phyloP scores from a whole-genome alignment of 148 eudicot genomes.

The Camellia japonica region DNA sequence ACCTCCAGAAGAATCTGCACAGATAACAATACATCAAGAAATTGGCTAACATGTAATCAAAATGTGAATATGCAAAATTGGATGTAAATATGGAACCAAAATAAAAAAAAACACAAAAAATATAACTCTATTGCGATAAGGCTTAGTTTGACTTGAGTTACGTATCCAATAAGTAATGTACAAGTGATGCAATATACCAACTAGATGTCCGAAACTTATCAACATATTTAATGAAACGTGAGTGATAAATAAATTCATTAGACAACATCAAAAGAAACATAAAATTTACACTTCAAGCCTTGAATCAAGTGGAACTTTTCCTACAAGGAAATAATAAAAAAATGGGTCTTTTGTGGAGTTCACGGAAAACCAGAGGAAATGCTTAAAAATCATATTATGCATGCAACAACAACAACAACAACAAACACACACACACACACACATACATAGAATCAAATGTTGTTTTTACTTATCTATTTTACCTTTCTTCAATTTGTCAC shows the following conservation, averaged over 20 bases:
- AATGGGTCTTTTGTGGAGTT: neutral
- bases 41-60: neutral
- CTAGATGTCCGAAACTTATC: neutral
- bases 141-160: neutral
- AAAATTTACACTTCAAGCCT: too few species aligned
- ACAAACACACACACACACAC: too few species aligned
- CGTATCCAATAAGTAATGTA: neutral
- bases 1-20: slow-evolving; percentile 78
- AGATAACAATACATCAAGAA: slow-evolving; percentile 3
- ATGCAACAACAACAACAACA: too few species aligned
- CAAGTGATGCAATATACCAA: neutral
- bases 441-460: neutral
- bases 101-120: neutral
- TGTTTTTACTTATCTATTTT: too few species aligned
- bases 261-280: neutral
- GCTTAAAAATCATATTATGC: too few species aligned
- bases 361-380: too few species aligned
- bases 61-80: neutral
- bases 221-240: neutral
- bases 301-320: too few species aligned
- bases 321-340: too few species aligned
- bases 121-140: neutral
- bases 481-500: neutral
- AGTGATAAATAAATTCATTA: neutral
- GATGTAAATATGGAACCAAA: neutral